A percentile compares a stretch with the other conserved stretches of the same genome.
These are phyloP conservation scores for Penicillium paradoxum DNA, from an alignment of 495 filamentous ascomycete genomes.

Conservation along the genomic window DNA sequence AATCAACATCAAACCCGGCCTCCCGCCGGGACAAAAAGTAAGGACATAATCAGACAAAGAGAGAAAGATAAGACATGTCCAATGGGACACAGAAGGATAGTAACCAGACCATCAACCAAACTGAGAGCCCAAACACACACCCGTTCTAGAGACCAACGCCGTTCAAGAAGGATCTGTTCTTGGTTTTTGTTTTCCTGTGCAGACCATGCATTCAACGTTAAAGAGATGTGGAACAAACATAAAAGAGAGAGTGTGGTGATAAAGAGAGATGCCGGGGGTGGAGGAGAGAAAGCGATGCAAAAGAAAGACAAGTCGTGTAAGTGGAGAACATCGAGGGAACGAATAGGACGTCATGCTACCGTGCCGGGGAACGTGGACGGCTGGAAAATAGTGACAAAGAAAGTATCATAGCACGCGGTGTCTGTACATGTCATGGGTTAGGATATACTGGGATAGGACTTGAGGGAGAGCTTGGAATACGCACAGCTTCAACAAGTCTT, in stretches of 20 bases:
- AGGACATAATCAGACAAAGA: constrained; percentile 7
- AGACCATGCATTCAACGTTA: neutral
- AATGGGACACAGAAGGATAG: neutral
- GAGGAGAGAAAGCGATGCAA: neutral
- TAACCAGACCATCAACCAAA: constrained; percentile 5
- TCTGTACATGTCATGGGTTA: constrained; percentile 10
- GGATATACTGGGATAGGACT: neutral
- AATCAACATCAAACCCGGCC: constrained; percentile 12
- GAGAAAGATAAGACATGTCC: constrained; percentile 3
- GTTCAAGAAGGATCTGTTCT: neutral
- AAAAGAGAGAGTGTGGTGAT: neutral
- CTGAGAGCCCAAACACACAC: neutral
- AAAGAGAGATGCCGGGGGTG: neutral
- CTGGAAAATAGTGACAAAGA: constrained; percentile 2
- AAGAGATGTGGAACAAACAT: neutral
- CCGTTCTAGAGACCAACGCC: constrained; percentile 1
- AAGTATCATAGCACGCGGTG: constrained; percentile 30
- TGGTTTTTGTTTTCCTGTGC: neutral
- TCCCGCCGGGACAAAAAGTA: neutral
- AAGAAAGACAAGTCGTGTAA: constrained; percentile 2
- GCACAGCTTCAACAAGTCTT: constrained; percentile 57
- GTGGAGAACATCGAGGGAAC: neutral
- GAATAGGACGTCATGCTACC: constrained; percentile 14
- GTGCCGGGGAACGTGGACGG: neutral
- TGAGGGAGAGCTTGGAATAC: constrained; percentile 12